phyloP scores from a whole-genome alignment of 805 yeast species.

The Maudiozyma saulgeensis region DNA sequence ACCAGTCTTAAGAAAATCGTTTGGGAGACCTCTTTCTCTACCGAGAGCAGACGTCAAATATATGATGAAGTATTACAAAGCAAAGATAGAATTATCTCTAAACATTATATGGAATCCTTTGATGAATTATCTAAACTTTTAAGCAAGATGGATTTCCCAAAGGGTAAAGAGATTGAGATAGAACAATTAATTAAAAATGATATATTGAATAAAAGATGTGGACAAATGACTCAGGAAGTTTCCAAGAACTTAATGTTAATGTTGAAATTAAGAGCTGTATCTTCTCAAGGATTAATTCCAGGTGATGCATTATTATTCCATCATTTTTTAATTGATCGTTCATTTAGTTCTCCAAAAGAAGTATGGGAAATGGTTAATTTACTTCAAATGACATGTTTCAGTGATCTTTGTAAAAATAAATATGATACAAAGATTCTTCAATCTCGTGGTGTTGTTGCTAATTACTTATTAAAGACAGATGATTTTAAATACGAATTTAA shows the following conservation, averaged over 20 bases:
- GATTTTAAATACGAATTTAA: constrained; percentile 28
- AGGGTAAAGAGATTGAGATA: constrained; percentile 24
- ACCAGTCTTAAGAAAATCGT: constrained; percentile 17
- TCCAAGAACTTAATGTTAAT: constrained; percentile 21
- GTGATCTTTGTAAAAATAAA: constrained; percentile 20
- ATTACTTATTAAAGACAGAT: constrained; percentile 22
- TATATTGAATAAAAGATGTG: constrained; percentile 13
- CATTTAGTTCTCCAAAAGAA: constrained; percentile 13
- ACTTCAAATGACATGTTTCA: constrained; percentile 27
- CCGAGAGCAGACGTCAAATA: constrained; percentile 15
- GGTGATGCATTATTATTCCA: constrained; percentile 31
- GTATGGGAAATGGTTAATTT: constrained; percentile 28
- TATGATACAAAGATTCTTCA: constrained; percentile 24
- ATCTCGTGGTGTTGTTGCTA: constrained; percentile 29
- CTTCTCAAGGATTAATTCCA: constrained; percentile 27
- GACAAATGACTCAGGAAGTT: constrained; percentile 3
- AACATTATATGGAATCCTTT: constrained; percentile 30
- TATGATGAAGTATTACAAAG: constrained; percentile 22
- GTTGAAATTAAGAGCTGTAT: constrained; percentile 30
- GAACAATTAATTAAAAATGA: constrained; percentile 13
- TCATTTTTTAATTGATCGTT: constrained; percentile 21
- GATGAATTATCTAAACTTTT: constrained; percentile 30
- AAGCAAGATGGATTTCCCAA: constrained; percentile 24
- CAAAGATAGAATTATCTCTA: constrained; percentile 15
- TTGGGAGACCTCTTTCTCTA: constrained; percentile 25